These are phyloP conservation scores for Cyathus striatus DNA, from an alignment of 768 basidiomycete genomes.

Conservation along the genomic window DNA sequence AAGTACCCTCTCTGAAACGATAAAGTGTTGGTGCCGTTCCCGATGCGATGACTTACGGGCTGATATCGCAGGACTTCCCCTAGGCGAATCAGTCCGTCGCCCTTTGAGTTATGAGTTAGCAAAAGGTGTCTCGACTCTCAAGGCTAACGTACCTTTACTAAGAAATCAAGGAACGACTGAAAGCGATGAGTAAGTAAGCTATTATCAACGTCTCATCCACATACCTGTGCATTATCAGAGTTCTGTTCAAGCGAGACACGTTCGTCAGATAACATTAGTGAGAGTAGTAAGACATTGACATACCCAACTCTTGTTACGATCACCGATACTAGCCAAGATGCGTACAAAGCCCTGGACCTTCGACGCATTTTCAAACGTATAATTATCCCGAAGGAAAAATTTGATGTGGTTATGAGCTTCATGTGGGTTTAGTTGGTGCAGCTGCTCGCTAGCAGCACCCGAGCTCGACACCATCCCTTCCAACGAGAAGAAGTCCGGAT, in stretches of 20 bases:
- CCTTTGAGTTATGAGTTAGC: constrained; percentile 19
- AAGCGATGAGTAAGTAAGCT: not conserved
- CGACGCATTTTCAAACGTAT: constrained; percentile 31
- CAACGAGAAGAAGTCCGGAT: not conserved
- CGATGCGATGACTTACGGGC: constrained; percentile 31
- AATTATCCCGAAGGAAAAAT: constrained; percentile 36
- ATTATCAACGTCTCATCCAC: constrained; percentile 6
- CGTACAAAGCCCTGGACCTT: constrained; percentile 43
- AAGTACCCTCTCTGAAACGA: constrained; percentile 59
- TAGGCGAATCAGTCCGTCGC: constrained; percentile 46
- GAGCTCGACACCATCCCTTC: constrained; percentile 24
- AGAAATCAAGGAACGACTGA: constrained; percentile 32
- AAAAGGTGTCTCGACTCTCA: not conserved
- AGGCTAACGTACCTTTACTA: constrained; percentile 29
- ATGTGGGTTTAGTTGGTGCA: constrained; percentile 40
- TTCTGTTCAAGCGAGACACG: constrained; percentile 26
- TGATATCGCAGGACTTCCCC: constrained; percentile 43
- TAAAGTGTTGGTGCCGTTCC: constrained; percentile 31
- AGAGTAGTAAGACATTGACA: not conserved
- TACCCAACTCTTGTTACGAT: constrained; percentile 38
- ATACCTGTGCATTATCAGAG: constrained; percentile 47
- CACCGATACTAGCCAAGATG: constrained; percentile 30
- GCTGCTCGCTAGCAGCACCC: constrained; percentile 41
- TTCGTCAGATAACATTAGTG: constrained; percentile 1
- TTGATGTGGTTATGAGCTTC: constrained; percentile 42